Percentiles rank a stretch among this genome's conserved stretches.
Evolutionary conservation across 1,284 basidiomycete species (phyloP).

Genomic region (Ganoderma lingzhi): DNA sequence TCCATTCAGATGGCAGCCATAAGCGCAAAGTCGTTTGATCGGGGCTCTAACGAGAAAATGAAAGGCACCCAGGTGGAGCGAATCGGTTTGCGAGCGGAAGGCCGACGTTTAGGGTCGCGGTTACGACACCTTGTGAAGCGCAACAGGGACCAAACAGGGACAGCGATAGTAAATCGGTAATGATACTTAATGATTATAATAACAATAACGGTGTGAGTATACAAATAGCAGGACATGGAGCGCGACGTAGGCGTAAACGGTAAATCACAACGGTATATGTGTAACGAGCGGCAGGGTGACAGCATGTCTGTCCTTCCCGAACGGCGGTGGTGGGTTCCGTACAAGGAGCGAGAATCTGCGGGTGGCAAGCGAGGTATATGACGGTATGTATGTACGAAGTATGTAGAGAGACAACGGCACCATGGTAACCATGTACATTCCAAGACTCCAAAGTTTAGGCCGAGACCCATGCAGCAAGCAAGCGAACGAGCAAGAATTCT

Average conservation of each 20-base stretch:
- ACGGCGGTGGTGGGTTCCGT: not conserved
- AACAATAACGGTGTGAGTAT: constrained; percentile 6
- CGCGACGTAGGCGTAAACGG: not conserved
- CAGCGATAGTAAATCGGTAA: not conserved
- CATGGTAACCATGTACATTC: constrained; percentile 9
- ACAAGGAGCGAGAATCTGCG: not conserved
- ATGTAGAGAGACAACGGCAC: not conserved
- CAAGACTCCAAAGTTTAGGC: constrained; percentile 10
- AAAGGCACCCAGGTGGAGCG: not conserved
- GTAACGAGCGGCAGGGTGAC: constrained; percentile 1
- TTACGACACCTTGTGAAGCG: not conserved
- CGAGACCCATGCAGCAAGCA: constrained; percentile 7
- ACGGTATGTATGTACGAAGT: not conserved
- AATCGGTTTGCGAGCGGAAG: not conserved
- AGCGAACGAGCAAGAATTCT: constrained; percentile 1
- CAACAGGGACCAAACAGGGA: not conserved
- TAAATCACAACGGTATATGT: constrained; percentile 5
- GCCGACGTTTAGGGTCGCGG: not conserved
- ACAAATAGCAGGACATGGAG: not conserved
- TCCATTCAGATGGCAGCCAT: not conserved
- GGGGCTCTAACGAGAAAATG: not conserved
- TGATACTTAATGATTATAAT: constrained; percentile 1
- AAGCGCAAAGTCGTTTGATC: not conserved
- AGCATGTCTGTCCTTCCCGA: not conserved
- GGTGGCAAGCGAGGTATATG: constrained; percentile 1